Percentiles rank a stretch among this genome's conserved stretches.
Evolutionary conservation across 2,329 filamentous ascomycete species (phyloP).

Genomic region (Verticillium tricorpus): DNA sequence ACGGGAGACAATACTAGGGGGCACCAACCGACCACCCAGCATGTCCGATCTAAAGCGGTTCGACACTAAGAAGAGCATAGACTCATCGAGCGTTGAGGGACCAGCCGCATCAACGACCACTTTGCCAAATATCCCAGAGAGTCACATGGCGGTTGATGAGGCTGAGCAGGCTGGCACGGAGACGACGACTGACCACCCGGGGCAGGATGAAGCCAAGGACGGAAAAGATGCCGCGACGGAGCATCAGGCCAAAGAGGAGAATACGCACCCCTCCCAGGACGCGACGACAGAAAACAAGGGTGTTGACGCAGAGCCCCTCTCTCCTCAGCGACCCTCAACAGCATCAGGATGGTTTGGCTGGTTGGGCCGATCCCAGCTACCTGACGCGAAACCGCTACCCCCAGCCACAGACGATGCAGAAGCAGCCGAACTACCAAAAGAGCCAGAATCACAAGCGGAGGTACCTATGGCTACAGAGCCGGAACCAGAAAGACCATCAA

Average conservation of each 20-base stretch:
- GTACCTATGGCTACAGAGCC: background rate
- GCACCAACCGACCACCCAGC: conserved; percentile 42
- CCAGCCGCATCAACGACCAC: conserved; percentile 21
- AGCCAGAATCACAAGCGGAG: conserved; percentile 8
- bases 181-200: background rate
- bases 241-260: background rate
- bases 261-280: background rate
- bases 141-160: conserved; percentile 3
- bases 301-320: conserved; percentile 1
- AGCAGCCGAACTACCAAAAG: conserved; percentile 8
- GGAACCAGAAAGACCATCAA: conserved; percentile 10
- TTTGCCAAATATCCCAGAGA: conserved; percentile 24
- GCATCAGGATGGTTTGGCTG: conserved; percentile 53
- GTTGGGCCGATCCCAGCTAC: conserved; percentile 31
- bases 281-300: background rate
- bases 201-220: background rate
- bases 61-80: conserved; percentile 35
- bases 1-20: conserved; percentile 56
- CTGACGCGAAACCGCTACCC: conserved; percentile 7
- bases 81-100: conserved; percentile 24
- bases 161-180: background rate
- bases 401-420: conserved; percentile 5
- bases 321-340: conserved; percentile 11
- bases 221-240: background rate
- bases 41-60: conserved; percentile 47